Evolutionary conservation across 495 filamentous ascomycete species (phyloP).

Genomic region (Aspergillus olivimuriae): DNA sequence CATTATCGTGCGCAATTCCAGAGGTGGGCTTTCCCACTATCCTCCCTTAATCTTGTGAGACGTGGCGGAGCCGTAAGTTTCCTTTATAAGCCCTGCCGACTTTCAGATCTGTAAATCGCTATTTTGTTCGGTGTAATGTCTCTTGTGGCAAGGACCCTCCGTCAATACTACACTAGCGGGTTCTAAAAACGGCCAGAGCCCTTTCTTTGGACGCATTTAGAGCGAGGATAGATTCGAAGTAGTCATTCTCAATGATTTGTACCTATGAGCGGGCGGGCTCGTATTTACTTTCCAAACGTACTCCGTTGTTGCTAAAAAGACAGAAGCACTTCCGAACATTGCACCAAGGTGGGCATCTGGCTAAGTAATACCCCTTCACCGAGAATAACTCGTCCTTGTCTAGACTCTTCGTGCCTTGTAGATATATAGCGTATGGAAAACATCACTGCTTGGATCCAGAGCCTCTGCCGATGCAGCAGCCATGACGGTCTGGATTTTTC

Average conservation of each 20-base stretch:
- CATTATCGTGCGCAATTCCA: too few species aligned
- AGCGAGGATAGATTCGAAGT: not conserved
- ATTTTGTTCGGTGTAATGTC: not conserved
- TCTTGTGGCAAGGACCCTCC: not conserved
- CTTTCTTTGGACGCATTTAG: not conserved
- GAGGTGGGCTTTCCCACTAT: too few species aligned
- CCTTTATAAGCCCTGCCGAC: too few species aligned
- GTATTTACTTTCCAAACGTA: not conserved
- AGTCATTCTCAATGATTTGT: not conserved
- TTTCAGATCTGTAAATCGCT: not conserved
- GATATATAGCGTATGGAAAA: not conserved
- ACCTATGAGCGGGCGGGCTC: not conserved
- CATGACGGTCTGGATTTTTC: not conserved
- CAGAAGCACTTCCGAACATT: not conserved
- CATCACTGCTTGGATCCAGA: not conserved
- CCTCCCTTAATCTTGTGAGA: too few species aligned
- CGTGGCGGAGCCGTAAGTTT: too few species aligned
- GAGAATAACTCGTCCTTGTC: not conserved
- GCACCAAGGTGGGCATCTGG: not conserved
- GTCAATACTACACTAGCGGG: not conserved
- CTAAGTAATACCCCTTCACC: not conserved
- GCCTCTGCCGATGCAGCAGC: not conserved
- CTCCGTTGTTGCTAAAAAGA: not conserved
- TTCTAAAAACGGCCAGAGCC: not conserved
- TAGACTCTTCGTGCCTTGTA: not conserved